phyloP scores from a whole-genome alignment of 2,329 filamentous ascomycete genomes.

The Orbilia blumenaviensis region DNA sequence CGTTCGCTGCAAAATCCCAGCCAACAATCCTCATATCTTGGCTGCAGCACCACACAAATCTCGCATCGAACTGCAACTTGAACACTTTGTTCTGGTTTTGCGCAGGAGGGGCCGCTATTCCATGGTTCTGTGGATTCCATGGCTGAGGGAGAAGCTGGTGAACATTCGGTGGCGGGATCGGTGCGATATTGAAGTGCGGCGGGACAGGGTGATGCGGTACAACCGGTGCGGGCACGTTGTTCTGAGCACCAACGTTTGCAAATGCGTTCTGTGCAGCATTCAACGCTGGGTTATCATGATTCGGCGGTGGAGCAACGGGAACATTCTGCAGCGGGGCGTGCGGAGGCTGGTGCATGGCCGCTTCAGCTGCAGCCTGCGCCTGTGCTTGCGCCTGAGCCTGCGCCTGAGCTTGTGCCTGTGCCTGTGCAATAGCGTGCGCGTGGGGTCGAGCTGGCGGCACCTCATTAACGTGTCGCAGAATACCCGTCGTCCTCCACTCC shows the following conservation, averaged over 20 bases:
- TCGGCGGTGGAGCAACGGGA: slow-evolving; percentile 9
- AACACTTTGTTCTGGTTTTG: slow-evolving; percentile 73
- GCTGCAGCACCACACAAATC: slow-evolving; percentile 92
- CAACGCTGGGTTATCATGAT: slow-evolving; percentile 33
- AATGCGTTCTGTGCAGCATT: slow-evolving; percentile 36
- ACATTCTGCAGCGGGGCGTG: slow-evolving; percentile 60
- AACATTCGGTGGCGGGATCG: slow-evolving; percentile 46
- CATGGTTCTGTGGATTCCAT: slow-evolving; percentile 52
- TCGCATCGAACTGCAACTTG: slow-evolving; percentile 94
- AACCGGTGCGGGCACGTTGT: slow-evolving; percentile 1
- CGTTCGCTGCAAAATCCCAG: slow-evolving; percentile 95
- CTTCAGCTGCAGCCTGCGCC: slow-evolving; percentile 31
- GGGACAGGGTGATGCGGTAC: slow-evolving; percentile 7
- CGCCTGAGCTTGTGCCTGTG: slow-evolving; percentile 28
- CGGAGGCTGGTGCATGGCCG: slow-evolving; percentile 57
- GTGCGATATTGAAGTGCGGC: slow-evolving; percentile 44
- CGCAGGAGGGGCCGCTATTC: slow-evolving; percentile 20
- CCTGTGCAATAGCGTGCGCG: slow-evolving; percentile 14
- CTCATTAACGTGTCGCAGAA: slow-evolving; percentile 57
- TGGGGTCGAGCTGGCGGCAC: slow-evolving; percentile 15
- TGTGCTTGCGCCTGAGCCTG: slow-evolving; percentile 16
- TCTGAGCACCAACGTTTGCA: slow-evolving; percentile 38
- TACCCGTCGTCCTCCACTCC: slow-evolving; percentile 58
- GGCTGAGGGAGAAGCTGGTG: slow-evolving; percentile 57
- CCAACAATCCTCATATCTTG: slow-evolving; percentile 92